These are phyloP conservation scores for Populus hybrid DNA, from an alignment of 441 rosid species.

Conservation along the genomic window DNA sequence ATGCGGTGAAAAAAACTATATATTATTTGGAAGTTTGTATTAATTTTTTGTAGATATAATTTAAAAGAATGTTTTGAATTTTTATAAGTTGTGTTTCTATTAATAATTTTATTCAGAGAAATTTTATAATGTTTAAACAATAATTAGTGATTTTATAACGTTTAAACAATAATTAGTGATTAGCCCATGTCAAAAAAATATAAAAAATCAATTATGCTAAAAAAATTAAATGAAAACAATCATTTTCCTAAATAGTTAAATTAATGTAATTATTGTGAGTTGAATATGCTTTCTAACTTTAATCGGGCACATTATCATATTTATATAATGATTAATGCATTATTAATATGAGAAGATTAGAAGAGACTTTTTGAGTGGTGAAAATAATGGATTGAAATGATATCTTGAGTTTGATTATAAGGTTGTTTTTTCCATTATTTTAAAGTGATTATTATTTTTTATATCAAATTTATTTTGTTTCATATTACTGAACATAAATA, in stretches of 20 bases:
- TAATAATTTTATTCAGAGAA: too few species aligned
- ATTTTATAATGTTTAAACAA: too few species aligned
- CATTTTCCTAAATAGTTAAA: not conserved
- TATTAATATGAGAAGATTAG: not conserved
- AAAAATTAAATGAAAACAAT: too few species aligned
- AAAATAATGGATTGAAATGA: not conserved
- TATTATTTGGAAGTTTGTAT: too few species aligned
- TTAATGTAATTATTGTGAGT: not conserved
- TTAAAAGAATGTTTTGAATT: too few species aligned
- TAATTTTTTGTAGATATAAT: too few species aligned
- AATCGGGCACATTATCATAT: not conserved
- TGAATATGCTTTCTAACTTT: too few species aligned
- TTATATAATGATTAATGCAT: not conserved
- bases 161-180: too few species aligned
- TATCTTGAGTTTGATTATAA: not conserved
- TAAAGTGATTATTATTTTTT: not conserved
- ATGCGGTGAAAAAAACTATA: fast-evolving
- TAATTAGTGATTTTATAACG: too few species aligned
- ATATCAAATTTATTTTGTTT: too few species aligned
- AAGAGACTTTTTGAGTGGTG: not conserved
- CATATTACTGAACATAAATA: not conserved
- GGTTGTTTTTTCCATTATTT: not conserved
- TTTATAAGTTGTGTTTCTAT: too few species aligned
- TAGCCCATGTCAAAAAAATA: too few species aligned
- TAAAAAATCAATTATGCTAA: not conserved